Percentiles rank a stretch among this genome's conserved stretches.
phyloP scores from a whole-genome alignment of 2,329 filamentous ascomycete genomes.

The Neonectria magnoliae region DNA sequence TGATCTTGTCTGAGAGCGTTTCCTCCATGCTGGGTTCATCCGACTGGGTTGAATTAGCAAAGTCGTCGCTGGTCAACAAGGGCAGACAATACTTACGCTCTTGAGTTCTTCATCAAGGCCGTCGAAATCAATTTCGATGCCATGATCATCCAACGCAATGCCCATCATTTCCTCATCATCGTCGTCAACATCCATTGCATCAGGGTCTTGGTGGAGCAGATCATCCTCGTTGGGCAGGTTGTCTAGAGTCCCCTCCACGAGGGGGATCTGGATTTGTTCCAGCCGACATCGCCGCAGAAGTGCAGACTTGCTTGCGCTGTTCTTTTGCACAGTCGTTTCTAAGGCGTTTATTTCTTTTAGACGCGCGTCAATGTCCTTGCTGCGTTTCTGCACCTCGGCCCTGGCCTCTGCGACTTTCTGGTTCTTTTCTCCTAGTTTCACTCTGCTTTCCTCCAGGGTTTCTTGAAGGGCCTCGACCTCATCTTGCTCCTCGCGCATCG shows the following conservation, averaged over 20 bases:
- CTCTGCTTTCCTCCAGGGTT: slow-evolving; percentile 74
- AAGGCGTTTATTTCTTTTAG: slow-evolving; percentile 79
- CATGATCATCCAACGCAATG: slow-evolving; percentile 83
- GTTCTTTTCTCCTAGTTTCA: slow-evolving; percentile 73
- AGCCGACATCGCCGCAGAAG: slow-evolving; percentile 90
- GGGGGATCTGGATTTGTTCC: slow-evolving; percentile 88
- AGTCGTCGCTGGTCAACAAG: background rate
- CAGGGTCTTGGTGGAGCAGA: slow-evolving; percentile 78
- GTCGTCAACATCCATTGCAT: slow-evolving; percentile 91
- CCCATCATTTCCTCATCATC: slow-evolving; percentile 69
- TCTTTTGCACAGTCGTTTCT: slow-evolving; percentile 88
- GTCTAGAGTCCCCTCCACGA: slow-evolving; percentile 81
- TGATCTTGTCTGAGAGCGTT: slow-evolving; percentile 80
- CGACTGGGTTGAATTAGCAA: slow-evolving; percentile 60
- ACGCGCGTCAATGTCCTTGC: slow-evolving; percentile 79
- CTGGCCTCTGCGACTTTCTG: slow-evolving; percentile 83
- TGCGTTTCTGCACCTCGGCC: slow-evolving; percentile 82
- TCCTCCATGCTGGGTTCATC: slow-evolving; percentile 78
- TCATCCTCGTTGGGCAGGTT: slow-evolving; percentile 88
- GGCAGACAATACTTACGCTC: slow-evolving; percentile 63
- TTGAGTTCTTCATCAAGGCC: slow-evolving; percentile 84
- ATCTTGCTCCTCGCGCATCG: slow-evolving; percentile 76
- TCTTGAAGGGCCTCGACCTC: slow-evolving; percentile 82
- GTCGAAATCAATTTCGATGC: slow-evolving; percentile 89
- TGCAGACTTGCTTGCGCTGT: slow-evolving; percentile 84